These are phyloP conservation scores for Lotmaria passim DNA, from an alignment of 208 protist genomes.

Conservation along the genomic window DNA sequence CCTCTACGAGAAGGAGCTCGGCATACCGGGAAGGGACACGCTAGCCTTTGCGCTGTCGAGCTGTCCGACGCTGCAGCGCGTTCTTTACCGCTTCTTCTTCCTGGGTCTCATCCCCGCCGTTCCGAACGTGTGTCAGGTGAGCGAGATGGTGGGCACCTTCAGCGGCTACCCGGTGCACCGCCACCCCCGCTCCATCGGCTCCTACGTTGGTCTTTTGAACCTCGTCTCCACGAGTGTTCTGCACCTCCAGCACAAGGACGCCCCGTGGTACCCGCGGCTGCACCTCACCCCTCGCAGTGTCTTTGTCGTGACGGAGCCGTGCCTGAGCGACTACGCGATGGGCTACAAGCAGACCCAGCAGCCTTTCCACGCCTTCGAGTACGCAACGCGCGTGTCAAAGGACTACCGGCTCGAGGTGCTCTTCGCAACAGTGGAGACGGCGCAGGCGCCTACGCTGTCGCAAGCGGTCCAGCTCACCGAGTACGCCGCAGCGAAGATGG, in stretches of 20 bases:
- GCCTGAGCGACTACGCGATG: conserved; percentile 83
- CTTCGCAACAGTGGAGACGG: conserved; percentile 86
- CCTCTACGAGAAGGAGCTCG: conserved; percentile 83
- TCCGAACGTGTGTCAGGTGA: conserved; percentile 90
- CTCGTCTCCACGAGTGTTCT: conserved; percentile 84
- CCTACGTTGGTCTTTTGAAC: conserved; percentile 88
- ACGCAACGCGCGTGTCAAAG: conserved; percentile 86
- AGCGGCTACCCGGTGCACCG: conserved; percentile 88
- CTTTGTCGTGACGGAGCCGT: conserved; percentile 83
- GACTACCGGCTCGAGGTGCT: conserved; percentile 92
- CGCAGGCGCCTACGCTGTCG: conserved; percentile 59
- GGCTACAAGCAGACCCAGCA: conserved; percentile 88
- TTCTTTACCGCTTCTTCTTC: conserved; percentile 80
- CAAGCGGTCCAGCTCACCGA: conserved; percentile 82
- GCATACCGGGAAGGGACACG: conserved; percentile 82
- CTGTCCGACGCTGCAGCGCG: conserved; percentile 70
- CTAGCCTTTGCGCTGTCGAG: conserved; percentile 77
- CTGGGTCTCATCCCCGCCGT: conserved; percentile 80
- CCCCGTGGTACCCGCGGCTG: conserved; percentile 87
- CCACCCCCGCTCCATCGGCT: conserved; percentile 78
- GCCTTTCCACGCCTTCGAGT: conserved; percentile 89
- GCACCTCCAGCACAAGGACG: conserved; percentile 81
- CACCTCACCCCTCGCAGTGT: conserved; percentile 81
- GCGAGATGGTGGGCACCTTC: conserved; percentile 91
- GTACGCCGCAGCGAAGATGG: conserved; percentile 51